These are phyloP conservation scores for Entomortierella parvispora DNA, from an alignment of 192 early-diverging fungal species.

Conservation along the genomic window DNA sequence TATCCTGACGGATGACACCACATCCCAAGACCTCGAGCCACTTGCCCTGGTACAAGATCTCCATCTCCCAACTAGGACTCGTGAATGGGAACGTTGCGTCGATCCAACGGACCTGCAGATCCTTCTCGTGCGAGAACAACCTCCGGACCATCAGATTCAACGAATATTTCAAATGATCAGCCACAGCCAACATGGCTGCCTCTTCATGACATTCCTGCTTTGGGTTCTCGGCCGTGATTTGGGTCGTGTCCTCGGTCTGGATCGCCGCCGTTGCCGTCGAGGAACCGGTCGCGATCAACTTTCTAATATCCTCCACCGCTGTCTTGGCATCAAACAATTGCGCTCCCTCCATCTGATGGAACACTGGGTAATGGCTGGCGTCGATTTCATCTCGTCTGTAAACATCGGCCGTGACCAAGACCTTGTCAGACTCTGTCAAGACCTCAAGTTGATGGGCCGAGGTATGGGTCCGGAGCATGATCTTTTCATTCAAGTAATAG, in stretches of 20 bases:
- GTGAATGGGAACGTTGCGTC: constrained; percentile 97
- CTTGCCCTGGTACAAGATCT: constrained; percentile 90
- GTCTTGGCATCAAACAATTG: constrained; percentile 69
- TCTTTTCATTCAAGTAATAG: constrained; percentile 88
- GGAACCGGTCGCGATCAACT: constrained; percentile 30
- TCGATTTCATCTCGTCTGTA: constrained; percentile 98
- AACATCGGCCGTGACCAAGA: constrained; percentile 96
- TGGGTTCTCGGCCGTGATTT: constrained; percentile 73
- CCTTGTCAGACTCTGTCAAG: constrained; percentile 71
- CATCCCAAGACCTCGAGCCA: constrained; percentile 97
- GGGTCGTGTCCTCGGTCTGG: constrained; percentile 57
- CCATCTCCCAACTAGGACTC: constrained; percentile 96
- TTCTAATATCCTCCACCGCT: constrained; percentile 37
- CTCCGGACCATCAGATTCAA: constrained; percentile 85
- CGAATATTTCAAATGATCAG: constrained; percentile 78
- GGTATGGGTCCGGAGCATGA: constrained; percentile 90
- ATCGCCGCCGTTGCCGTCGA: constrained; percentile 33
- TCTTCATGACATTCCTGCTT: constrained; percentile 75
- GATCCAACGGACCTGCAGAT: constrained; percentile 92
- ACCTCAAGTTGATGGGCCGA: constrained; percentile 94
- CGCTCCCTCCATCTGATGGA: constrained; percentile 99
- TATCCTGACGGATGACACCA: constrained; percentile 89
- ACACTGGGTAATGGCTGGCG: constrained; percentile 94
- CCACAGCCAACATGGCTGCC: constrained; percentile 66
- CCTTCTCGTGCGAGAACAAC: constrained; percentile 71